Percentiles rank a stretch among this genome's conserved stretches.
Conservation (phyloP, 257 asterid genomes). For the Rehmannia glutinosa region DNA sequence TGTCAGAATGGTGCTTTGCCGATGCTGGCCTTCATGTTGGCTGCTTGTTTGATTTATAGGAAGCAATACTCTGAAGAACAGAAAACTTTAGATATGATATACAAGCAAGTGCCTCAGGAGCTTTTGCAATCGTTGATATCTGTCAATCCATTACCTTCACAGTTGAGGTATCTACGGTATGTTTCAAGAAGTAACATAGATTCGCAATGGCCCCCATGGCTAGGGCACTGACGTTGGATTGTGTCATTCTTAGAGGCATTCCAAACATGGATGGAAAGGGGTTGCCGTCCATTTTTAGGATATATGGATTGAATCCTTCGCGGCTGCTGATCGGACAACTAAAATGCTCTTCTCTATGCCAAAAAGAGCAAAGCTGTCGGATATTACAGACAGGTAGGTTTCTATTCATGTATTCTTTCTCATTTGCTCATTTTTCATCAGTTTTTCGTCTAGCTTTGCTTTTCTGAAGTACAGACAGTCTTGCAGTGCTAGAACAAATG, state of each 20-base stretch:
- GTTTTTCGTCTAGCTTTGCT: no score
- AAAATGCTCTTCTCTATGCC: conserved; percentile 51
- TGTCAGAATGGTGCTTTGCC: conserved; percentile 59
- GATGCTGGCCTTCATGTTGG: conserved; percentile 50
- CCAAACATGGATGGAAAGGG: conserved; percentile 53
- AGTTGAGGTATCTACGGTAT: conserved; percentile 64
- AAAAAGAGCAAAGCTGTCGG: conserved; percentile 27
- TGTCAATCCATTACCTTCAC: conserved; percentile 67
- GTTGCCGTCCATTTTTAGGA: conserved; percentile 49
- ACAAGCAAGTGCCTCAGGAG: conserved; percentile 59
- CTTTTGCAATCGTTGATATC: conserved; percentile 38
- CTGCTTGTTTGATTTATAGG: conserved; percentile 48
- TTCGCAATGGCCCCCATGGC: conserved; percentile 52
- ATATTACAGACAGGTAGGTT: conserved; percentile 47
- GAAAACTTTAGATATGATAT: conserved; percentile 59
- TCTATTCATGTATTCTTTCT: neutral
- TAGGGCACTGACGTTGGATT: conserved; percentile 49
- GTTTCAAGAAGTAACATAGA: conserved; percentile 53
- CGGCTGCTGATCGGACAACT: no score
- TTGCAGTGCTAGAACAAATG: no score
- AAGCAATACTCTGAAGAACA: conserved; percentile 48
- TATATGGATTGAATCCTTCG: conserved; percentile 61
- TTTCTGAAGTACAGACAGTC: no score
- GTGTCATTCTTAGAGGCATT: conserved; percentile 40
- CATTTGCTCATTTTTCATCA: no score